Base-by-base conservation (phyloP, 176 grass and related monocot genomes). In the Leersia perrieri region DNA sequence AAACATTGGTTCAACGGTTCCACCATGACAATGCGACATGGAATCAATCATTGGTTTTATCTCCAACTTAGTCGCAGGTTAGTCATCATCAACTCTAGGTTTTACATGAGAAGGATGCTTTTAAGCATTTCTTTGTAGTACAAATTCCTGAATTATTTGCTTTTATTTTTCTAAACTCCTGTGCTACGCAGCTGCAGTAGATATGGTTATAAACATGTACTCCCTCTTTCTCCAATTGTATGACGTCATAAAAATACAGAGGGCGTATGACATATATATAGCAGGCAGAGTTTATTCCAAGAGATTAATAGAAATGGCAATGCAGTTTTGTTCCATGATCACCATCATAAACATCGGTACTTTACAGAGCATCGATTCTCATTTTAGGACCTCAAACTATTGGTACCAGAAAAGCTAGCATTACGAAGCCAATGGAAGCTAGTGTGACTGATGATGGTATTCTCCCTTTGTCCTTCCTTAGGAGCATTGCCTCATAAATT, bases 401-500 rank as follows among this genome's bases (percentile, higher is more conserved):
- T 42, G 73, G 63, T 26, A 89, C 1, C 15, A 76, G 36, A 60
- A 49, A 74, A 8, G 26, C 60, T 13, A 87, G 11, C 31, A 76
- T 18, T 15, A 87, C 27, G 45, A 89, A 38, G 4, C 70, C 87
- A 33, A 85, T 1, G 20, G 89, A 89, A 2, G 38, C 73, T 30
- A 92, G n/a, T 9, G 89, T 84, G 18, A 88, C 70, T 7, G 81
- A 45, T 20, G 70, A 68, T 8, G 80, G 83, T 20, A 92, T 67
- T 27, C 72, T 77, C 1, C 89, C 92, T 39, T 79, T 83, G 12
- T 95, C 91, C 35, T 88, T 92, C 87, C 14, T 82, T 1, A 92
- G n/a, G 58, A 94, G 85, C 70, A 91, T 73, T 16, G 87, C 92
- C 74, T 89, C 81, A 47, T 89, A 97, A 35, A 92, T 76, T 9